These are phyloP conservation scores for Volvariella volvacea DNA, from an alignment of 1,284 basidiomycete species.

Conservation along the genomic window DNA sequence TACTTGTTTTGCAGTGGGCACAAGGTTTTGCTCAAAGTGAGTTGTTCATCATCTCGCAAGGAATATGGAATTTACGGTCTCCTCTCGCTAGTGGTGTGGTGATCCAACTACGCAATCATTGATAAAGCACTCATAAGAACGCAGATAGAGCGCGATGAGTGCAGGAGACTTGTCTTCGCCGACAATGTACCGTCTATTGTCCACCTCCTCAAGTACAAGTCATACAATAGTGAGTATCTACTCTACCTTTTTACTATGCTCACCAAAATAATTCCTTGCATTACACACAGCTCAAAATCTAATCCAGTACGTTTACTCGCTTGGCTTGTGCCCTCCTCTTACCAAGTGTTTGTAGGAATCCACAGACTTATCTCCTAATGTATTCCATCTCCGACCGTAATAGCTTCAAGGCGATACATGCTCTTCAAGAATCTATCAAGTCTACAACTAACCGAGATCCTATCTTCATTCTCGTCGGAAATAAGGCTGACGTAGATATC, in stretches of 20 bases:
- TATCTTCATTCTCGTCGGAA: conserved; percentile 19
- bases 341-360: conserved; percentile 14
- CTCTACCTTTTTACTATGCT: too few relatives aligned
- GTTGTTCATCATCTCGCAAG: too few relatives aligned
- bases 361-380: conserved; percentile 21
- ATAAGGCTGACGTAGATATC: conserved; percentile 17
- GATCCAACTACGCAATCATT: too few relatives aligned
- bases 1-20: too few relatives aligned
- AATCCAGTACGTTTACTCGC: too few relatives aligned
- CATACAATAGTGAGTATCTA: conserved; percentile 12
- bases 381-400: conserved; percentile 19
- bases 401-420: conserved; percentile 11
- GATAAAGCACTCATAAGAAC: too few relatives aligned
- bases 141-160: neutral
- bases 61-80: too few relatives aligned
- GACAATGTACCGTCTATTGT: neutral
- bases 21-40: too few relatives aligned
- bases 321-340: too few relatives aligned
- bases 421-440: conserved; percentile 15
- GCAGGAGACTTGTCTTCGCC: conserved; percentile 1
- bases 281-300: too few relatives aligned
- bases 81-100: too few relatives aligned
- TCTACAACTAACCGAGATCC: conserved; percentile 6
- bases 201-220: conserved; percentile 5
- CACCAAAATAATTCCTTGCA: too few relatives aligned